phyloP scores from a whole-genome alignment of 306 rosid species.

The Rosa chinensis region DNA sequence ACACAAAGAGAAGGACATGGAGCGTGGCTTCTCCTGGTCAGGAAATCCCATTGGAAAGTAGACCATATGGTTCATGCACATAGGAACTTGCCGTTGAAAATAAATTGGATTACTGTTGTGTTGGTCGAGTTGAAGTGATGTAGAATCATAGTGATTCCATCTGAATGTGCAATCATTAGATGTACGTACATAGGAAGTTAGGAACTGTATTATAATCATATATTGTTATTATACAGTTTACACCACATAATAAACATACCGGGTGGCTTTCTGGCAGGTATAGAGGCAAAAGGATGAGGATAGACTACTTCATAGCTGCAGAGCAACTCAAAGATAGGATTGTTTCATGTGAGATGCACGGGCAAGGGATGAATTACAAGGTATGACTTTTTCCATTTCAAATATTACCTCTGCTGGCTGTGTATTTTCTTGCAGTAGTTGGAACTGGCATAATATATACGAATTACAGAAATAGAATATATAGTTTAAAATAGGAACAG shows the following conservation, averaged over 20 bases:
- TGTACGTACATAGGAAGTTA: not conserved
- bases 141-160: not conserved
- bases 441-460: not conserved
- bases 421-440: not conserved
- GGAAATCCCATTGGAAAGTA: constrained; percentile 94
- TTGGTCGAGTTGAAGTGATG: not conserved
- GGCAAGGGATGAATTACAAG: constrained; percentile 87
- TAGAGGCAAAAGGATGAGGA: constrained; percentile 97
- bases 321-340: constrained; percentile 67
- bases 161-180: constrained; percentile 2
- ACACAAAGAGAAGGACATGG: constrained; percentile 85
- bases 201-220: constrained; percentile 17
- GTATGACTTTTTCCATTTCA: constrained; percentile 36
- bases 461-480: not conserved
- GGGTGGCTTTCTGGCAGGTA: constrained; percentile 57
- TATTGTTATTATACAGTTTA: not conserved
- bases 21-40: constrained; percentile 92
- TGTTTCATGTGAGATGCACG: constrained; percentile 81
- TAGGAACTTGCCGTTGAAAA: too few relatives aligned
- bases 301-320: constrained; percentile 77
- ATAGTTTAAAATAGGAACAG: not conserved
- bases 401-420: constrained; percentile 2
- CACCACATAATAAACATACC: constrained; percentile 22
- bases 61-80: constrained; percentile 20
- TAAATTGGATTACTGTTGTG: not conserved